These are phyloP conservation scores for Morella rubra DNA, from an alignment of 306 rosid species.

Conservation along the genomic window DNA sequence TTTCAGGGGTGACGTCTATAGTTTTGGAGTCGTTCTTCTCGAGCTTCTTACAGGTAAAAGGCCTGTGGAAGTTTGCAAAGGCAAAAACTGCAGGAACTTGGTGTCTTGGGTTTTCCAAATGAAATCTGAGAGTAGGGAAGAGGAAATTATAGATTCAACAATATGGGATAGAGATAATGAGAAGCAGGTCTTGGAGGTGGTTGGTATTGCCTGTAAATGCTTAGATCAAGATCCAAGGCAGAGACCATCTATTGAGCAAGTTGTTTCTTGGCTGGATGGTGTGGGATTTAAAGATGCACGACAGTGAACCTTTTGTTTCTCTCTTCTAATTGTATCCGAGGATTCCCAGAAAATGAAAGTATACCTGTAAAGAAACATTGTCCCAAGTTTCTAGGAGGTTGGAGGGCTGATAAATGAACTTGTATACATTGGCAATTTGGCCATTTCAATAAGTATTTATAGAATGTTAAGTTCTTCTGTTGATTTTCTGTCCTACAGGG, in stretches of 20 bases:
- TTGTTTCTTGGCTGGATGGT: conserved; percentile 67
- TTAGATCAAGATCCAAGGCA: conserved; percentile 66
- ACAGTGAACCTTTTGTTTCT: conserved; percentile 31
- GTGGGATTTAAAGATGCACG: conserved; percentile 40
- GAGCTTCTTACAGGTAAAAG: conserved; percentile 73
- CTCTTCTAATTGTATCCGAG: conserved; percentile 27
- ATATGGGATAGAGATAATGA: conserved; percentile 60
- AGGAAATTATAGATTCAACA: conserved; percentile 55
- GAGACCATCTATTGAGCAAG: conserved; percentile 70
- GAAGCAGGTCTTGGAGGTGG: conserved; percentile 60
- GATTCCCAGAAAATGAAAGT: conserved; percentile 25
- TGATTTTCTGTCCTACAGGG: background rate
- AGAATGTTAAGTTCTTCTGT: background rate
- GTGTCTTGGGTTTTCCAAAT: conserved; percentile 73
- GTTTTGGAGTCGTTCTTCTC: conserved; percentile 82
- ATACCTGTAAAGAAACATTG: conserved; percentile 46
- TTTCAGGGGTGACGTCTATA: conserved; percentile 71
- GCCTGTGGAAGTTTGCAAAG: conserved; percentile 74
- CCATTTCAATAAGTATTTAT: conserved; percentile 23
- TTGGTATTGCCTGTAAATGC: conserved; percentile 67
- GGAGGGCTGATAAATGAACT: conserved; percentile 36
- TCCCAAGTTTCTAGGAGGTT: conserved; percentile 25
- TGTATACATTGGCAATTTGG: conserved; percentile 40
- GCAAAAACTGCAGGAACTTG: conserved; percentile 67
- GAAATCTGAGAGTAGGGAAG: conserved; percentile 61